Evolutionary conservation across 495 filamentous ascomycete species (phyloP).

Genomic region (Penicillium flavigenum): DNA sequence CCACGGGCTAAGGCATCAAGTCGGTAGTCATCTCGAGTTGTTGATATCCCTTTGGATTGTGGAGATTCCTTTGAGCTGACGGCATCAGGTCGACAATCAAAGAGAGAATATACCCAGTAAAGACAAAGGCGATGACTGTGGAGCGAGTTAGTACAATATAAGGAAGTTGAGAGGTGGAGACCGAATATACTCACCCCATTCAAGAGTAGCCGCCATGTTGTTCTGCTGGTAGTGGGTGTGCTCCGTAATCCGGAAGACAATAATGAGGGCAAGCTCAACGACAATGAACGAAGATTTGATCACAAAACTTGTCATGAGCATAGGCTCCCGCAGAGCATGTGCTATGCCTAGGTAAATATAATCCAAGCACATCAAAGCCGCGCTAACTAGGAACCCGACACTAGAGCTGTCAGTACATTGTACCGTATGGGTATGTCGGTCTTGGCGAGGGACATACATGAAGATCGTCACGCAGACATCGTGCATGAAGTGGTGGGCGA

Average conservation of each 20-base stretch:
- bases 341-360: conserved; percentile 20
- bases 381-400: conserved; percentile 22
- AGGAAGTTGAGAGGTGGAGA: not conserved
- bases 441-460: conserved; percentile 16
- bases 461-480: conserved; percentile 23
- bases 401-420: conserved; percentile 14
- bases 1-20: conserved; percentile 5
- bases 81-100: conserved; percentile 22
- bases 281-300: conserved; percentile 27
- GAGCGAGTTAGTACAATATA: not conserved
- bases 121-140: conserved; percentile 24
- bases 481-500: conserved; percentile 18
- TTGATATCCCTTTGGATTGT: conserved; percentile 17
- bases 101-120: conserved; percentile 24
- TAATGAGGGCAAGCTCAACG: conserved; percentile 21
- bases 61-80: conserved; percentile 8
- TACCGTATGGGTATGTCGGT: not conserved
- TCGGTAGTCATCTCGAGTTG: conserved; percentile 20
- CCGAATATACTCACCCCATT: conserved; percentile 18
- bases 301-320: conserved; percentile 21
- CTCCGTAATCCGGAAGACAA: conserved; percentile 21
- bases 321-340: conserved; percentile 15
- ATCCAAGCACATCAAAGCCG: conserved; percentile 21
- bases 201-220: conserved; percentile 22
- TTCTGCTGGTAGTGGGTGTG: conserved; percentile 13